Percentiles rank a stretch among this genome's conserved stretches.
Conservation (phyloP, 495 filamentous ascomycete genomes). For the Trypethelium eluteriae region DNA sequence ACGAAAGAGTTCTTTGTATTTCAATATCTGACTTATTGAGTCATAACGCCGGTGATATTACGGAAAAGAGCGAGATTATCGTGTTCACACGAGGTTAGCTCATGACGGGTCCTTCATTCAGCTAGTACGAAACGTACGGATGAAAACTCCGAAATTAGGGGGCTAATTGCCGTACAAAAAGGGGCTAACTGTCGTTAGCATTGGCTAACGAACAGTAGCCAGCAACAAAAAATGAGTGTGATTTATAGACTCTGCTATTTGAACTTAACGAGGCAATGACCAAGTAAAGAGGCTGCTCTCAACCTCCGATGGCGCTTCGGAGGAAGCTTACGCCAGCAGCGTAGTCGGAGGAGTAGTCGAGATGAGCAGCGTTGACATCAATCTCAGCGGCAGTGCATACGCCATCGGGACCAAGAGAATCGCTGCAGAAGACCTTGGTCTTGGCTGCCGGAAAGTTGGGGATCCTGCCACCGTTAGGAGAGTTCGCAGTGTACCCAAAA, state of each 20-base stretch:
- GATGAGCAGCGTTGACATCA: conserved; percentile 16
- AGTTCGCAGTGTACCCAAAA: conserved; percentile 22
- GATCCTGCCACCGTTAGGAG: conserved; percentile 16
- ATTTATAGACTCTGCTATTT: conserved; percentile 8
- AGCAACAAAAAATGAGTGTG: not conserved
- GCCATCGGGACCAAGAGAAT: conserved; percentile 14
- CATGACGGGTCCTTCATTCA: too few species aligned
- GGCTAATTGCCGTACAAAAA: too few species aligned
- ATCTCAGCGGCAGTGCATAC: conserved; percentile 19
- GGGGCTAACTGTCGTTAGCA: too few species aligned
- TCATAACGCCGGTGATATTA: too few species aligned
- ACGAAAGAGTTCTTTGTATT: too few species aligned
- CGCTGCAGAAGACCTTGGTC: conserved; percentile 13
- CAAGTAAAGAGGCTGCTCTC: conserved; percentile 5
- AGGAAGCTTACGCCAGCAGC: conserved; percentile 13
- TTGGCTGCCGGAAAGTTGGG: conserved; percentile 20
- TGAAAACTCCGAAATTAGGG: too few species aligned
- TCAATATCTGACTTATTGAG: too few species aligned
- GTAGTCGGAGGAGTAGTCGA: conserved; percentile 14
- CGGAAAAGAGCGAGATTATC: too few species aligned
- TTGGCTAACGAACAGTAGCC: too few species aligned
- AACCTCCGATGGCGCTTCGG: conserved; percentile 4
- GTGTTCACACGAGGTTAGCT: too few species aligned
- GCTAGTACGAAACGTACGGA: too few species aligned
- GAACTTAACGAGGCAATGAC: conserved; percentile 7